Base-by-base conservation (phyloP, 805 yeast species). In the Starmerella floris region DNA sequence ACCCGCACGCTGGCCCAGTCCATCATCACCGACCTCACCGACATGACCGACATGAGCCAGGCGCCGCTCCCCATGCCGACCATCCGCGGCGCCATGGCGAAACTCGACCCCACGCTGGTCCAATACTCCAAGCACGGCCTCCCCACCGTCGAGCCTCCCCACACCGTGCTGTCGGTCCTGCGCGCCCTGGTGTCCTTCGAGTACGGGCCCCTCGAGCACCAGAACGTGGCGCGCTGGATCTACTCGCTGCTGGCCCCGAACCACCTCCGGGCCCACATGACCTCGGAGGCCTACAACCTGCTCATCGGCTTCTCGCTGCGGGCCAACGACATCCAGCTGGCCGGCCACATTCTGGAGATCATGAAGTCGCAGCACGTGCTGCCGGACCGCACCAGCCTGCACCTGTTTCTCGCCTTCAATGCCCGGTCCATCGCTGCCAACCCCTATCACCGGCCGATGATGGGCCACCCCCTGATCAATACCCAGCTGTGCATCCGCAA, bases 381-480 rank as follows among this genome's bases (percentile, higher is more conserved):
- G 19, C 51, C 53, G 4, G 31, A 35, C 19, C 31, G 43, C 3
- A 42, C 33, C 19, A 45, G 50, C 8, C 30, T 36, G 36, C 46
- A 51, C 30, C 41, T 37, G 9, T 39, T 49, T 32, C 40, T 51
- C 17, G 35, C 35, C 27, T 26, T 32, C 23, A 49, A 42, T 28
- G 53, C 50, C n/a, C 35, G 19, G 20, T 25, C 23, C 15, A 35
- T 49, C 22, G 30, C 30, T 4, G 13, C 13, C 2, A 33, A 44
- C 20, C 50, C 54, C 20, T 46, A 49, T 38, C 50, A 48, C 9
- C 35, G 23, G 11, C 38, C 30, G 15, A 16, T 16, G 17, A 21
- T 32, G 22, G 46, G 44, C 19, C 52, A 49, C 26, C 54, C 54
- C 2, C 37, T 49, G 10, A n/a, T 35, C 30, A 34, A 17, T 40